phyloP scores from a whole-genome alignment of 208 protist species.

The Trypanosoma cruzi region DNA sequence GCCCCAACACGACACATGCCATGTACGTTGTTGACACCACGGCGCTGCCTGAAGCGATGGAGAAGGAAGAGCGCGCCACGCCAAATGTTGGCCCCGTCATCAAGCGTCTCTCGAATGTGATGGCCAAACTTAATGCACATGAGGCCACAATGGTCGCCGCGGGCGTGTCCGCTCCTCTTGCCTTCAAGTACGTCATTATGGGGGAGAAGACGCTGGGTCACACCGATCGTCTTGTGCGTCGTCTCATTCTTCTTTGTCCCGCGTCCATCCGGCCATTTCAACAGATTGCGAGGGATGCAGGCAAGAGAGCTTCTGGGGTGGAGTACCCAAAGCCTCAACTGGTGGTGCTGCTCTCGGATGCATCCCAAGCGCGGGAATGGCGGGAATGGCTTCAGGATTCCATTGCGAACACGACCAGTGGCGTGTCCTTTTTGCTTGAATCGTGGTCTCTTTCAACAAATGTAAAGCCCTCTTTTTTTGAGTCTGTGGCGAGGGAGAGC shows the following conservation, averaged over 20 bases:
- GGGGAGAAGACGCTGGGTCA: constrained; percentile 79
- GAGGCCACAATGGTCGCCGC: constrained; percentile 73
- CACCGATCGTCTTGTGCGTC: constrained; percentile 60
- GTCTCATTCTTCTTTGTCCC: constrained; percentile 66
- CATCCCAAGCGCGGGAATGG: constrained; percentile 33
- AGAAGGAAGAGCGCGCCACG: constrained; percentile 57
- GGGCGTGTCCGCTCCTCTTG: constrained; percentile 55
- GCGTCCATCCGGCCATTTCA: constrained; percentile 31
- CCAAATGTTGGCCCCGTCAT: constrained; percentile 52
- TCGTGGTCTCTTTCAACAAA: constrained; percentile 33
- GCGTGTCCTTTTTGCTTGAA: constrained; percentile 7
- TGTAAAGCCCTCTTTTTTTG: constrained; percentile 51
- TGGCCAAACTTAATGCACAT: constrained; percentile 74
- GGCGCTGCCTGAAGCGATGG: constrained; percentile 29
- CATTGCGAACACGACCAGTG: not conserved
- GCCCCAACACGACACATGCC: constrained; percentile 76
- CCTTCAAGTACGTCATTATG: constrained; percentile 70
- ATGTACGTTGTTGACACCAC: constrained; percentile 75
- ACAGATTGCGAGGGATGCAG: constrained; percentile 19
- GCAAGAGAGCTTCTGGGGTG: constrained; percentile 14
- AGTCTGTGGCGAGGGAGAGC: constrained; percentile 45
- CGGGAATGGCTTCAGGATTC: constrained; percentile 29
- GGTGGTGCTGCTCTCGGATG: constrained; percentile 47
- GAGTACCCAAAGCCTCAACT: constrained; percentile 49
- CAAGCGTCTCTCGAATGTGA: constrained; percentile 60